Evolutionary conservation across 805 yeast species (phyloP), one percentile per base, ranked within the genome.

Genomic region (Candida nanaspora): DNA sequence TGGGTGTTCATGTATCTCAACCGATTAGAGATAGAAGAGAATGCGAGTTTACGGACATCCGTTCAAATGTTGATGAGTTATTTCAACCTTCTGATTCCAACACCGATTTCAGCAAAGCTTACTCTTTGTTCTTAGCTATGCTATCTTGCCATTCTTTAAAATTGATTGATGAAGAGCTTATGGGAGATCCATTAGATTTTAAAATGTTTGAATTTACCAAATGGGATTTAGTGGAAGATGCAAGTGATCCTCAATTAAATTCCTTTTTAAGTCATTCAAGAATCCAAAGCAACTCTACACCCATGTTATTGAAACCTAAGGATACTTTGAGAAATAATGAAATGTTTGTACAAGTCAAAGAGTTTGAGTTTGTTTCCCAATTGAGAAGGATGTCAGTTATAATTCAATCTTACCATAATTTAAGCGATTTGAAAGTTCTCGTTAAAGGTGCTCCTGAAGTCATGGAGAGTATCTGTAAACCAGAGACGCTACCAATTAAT

Each of bases 381-480:
- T 63, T 93, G 45, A 78, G 98, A 58, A 70, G 98, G 53, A 91
- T 91, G 96, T 80, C 93, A 39, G 96, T 88, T 0, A 59, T 91
- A 39, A 79, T 80, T 14, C 74, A 75, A 43, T 66, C 69, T 2
- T 63, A 61, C 31, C 51, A 59, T 25, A 68, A 66, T 18, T 50
- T 53, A 14, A 36, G 44, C 4, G 57, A 62, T 16, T 67, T 69
- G 45, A 62, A 65, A 45, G 76, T 80, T 0, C 82, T 76, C 56
- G 87, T 93, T 11, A 93, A 93, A 56, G 99, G 99, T 37, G 98
- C 99, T 0, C 99, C 99, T 0, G 99, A 93, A 57, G 86, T 89
- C 10, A 85, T 93, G 72, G 68, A 74, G 25, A 81, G 78, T 15
- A 77, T 93, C 25, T 93, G 98, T 62, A 64, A 67, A 14, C 77